A percentile compares a stretch with the other conserved stretches of the same genome.
These are phyloP conservation scores for Ettlia oleoabundans DNA, from an alignment of 139 green algal genomes.

Conservation along the genomic window DNA sequence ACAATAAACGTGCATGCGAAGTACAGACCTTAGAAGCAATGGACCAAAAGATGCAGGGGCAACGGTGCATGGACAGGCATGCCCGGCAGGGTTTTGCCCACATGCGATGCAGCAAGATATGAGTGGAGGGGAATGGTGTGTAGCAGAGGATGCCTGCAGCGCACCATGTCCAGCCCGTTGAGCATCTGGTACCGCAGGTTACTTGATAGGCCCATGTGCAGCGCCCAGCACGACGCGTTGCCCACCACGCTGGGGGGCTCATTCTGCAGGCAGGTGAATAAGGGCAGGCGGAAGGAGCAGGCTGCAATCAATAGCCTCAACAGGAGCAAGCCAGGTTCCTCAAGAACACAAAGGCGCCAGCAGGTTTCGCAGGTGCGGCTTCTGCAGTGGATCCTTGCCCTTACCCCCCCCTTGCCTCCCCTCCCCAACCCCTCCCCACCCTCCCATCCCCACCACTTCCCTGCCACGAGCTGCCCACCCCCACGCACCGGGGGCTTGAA, in stretches of 20 bases:
- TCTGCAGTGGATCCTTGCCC: not conserved
- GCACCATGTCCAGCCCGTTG: slow-evolving; percentile 89
- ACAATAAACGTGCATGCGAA: too few relatives aligned
- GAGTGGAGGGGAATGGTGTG: too few relatives aligned
- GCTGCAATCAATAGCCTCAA: not conserved
- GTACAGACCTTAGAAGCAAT: too few relatives aligned
- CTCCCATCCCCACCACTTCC: not conserved
- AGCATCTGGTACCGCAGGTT: slow-evolving; percentile 96
- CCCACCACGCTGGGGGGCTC: slow-evolving; percentile 79
- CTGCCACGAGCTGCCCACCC: not conserved
- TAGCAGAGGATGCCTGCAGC: not conserved
- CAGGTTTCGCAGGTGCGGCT: too few relatives aligned
- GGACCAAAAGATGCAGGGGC: too few relatives aligned
- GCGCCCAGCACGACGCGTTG: slow-evolving; percentile 89
- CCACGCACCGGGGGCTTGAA: slow-evolving; percentile 53
- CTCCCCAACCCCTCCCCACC: not conserved
- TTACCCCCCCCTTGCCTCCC: not conserved
- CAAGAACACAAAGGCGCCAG: not conserved
- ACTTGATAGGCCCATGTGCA: slow-evolving; percentile 93
- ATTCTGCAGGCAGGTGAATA: slow-evolving; percentile 66
- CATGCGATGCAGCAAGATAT: too few relatives aligned
- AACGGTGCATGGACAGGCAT: too few relatives aligned
- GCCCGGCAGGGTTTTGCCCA: too few relatives aligned
- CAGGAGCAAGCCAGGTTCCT: not conserved
- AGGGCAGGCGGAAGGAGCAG: not conserved